These are phyloP conservation scores for Chaetomium sp. DNA, from an alignment of 2,329 filamentous ascomycete species.

Conservation along the genomic window DNA sequence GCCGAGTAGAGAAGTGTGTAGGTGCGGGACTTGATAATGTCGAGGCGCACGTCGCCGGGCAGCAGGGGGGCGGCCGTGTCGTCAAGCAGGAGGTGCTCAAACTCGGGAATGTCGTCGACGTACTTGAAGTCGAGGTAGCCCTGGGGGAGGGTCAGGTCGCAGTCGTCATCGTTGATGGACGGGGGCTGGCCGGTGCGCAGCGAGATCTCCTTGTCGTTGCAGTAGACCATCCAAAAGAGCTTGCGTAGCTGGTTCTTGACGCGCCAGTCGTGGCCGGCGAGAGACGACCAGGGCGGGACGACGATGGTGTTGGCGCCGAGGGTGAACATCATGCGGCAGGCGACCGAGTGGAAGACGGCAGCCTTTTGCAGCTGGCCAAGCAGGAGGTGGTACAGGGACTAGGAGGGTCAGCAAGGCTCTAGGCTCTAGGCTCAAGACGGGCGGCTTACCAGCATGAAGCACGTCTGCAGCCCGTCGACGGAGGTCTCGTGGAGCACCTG, in stretches of 20 bases:
- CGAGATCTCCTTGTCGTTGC: slow-evolving; percentile 58
- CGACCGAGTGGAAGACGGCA: slow-evolving; percentile 48
- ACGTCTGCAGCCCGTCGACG: slow-evolving; percentile 19
- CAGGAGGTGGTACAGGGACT: slow-evolving; percentile 48
- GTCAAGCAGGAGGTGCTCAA: slow-evolving; percentile 28
- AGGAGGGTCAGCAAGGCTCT: neutral
- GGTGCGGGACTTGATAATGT: slow-evolving; percentile 54
- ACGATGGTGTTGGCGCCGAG: slow-evolving; percentile 49
- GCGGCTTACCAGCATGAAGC: slow-evolving; percentile 17
- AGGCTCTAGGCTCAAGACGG: no score
- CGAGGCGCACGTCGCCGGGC: slow-evolving; percentile 53
- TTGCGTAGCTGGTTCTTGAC: slow-evolving; percentile 42
- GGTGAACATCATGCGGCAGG: slow-evolving; percentile 52
- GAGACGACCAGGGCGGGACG: slow-evolving; percentile 20
- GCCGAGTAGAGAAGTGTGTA: slow-evolving; percentile 54
- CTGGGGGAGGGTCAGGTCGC: slow-evolving; percentile 53
- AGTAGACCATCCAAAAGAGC: slow-evolving; percentile 59
- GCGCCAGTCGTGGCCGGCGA: slow-evolving; percentile 32
- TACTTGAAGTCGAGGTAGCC: slow-evolving; percentile 43
- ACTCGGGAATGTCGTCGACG: slow-evolving; percentile 22
- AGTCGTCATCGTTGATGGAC: slow-evolving; percentile 53
- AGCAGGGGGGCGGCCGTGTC: slow-evolving; percentile 40
- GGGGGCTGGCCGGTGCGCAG: slow-evolving; percentile 57
- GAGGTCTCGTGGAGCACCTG: slow-evolving; percentile 23
- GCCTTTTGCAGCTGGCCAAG: slow-evolving; percentile 51